A percentile compares a stretch with the other conserved stretches of the same genome.
These are phyloP conservation scores for Farysia itapuensis DNA, from an alignment of 1,284 basidiomycete genomes.

Conservation along the genomic window DNA sequence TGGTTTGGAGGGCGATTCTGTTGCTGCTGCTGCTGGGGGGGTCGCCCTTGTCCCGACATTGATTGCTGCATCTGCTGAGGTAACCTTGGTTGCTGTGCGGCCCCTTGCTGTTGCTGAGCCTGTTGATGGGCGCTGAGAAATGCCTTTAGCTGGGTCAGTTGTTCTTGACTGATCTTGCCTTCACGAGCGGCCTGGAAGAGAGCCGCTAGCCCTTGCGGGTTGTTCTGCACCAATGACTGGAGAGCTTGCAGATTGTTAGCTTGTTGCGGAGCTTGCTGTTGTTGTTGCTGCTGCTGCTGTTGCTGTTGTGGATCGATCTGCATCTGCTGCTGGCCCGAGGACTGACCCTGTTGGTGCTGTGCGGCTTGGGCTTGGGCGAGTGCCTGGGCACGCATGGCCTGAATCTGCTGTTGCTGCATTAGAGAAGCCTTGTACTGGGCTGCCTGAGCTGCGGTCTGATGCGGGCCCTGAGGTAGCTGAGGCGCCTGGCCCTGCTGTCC, in stretches of 20 bases:
- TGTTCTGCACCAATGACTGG: constrained; percentile 46
- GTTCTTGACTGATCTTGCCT: constrained; percentile 46
- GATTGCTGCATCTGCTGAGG: constrained; percentile 6
- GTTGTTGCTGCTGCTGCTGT: constrained; percentile 14
- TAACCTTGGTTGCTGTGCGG: constrained; percentile 2
- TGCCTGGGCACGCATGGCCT: constrained; percentile 30
- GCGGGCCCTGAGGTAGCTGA: constrained; percentile 15
- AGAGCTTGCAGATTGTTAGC: constrained; percentile 33
- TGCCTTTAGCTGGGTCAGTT: constrained; percentile 41
- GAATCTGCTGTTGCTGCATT: constrained; percentile 41
- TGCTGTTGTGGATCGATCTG: constrained; percentile 14
- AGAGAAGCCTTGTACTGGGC: constrained; percentile 36
- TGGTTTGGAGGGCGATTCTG: constrained; percentile 7
- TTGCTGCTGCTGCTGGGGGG: constrained; percentile 11
- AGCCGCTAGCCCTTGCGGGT: constrained; percentile 43
- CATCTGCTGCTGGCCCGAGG: constrained; percentile 5
- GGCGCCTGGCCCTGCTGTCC: constrained; percentile 3
- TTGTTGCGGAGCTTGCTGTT: constrained; percentile 2
- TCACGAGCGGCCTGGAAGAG: constrained; percentile 48
- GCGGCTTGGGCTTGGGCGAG: constrained; percentile 26
- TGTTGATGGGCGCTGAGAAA: constrained; percentile 38
- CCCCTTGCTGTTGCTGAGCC: constrained; percentile 10
- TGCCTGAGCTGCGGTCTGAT: constrained; percentile 20
- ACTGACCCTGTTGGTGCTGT: constrained; percentile 18
- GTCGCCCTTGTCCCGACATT: constrained; percentile 13